A percentile compares a stretch with the other conserved stretches of the same genome.
Evolutionary conservation across 169 alveolate species (phyloP).

Genomic region (Plasmodium gaboni): DNA sequence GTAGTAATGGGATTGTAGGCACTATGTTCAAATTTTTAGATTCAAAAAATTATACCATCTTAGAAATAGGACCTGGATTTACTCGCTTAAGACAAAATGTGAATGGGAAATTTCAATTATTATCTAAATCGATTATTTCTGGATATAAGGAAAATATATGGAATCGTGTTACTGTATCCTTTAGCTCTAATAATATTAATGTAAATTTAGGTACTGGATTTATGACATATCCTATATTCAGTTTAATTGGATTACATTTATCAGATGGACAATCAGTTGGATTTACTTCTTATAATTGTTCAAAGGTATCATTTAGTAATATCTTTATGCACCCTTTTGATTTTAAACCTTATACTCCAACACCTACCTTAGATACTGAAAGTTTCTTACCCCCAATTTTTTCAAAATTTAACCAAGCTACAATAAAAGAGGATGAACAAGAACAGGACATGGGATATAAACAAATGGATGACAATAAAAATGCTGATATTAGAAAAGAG

Average conservation of each 20-base stretch:
- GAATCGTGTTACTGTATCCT: constrained; percentile 82
- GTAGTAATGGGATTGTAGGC: constrained; percentile 87
- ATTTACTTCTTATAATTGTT: constrained; percentile 84
- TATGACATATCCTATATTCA: constrained; percentile 82
- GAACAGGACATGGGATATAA: not conserved
- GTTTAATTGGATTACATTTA: constrained; percentile 78
- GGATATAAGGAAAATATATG: constrained; percentile 80
- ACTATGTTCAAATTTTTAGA: constrained; percentile 83
- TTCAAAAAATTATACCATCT: constrained; percentile 84
- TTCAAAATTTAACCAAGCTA: constrained; percentile 44
- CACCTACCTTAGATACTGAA: constrained; percentile 18
- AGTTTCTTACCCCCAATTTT: constrained; percentile 25
- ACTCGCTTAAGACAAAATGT: constrained; percentile 83
- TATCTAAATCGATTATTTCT: constrained; percentile 82
- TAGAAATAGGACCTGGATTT: constrained; percentile 83
- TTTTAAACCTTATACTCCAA: constrained; percentile 71
- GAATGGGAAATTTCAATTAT: constrained; percentile 78
- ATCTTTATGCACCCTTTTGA: constrained; percentile 82
- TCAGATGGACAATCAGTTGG: constrained; percentile 85
- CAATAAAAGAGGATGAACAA: constrained; percentile 19
- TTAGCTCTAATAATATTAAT: constrained; percentile 79
- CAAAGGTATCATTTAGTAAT: constrained; percentile 88
- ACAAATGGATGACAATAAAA: constrained; percentile 3
- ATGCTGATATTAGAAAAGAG: constrained; percentile 1
- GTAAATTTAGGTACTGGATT: constrained; percentile 81